A percentile compares a stretch with the other conserved stretches of the same genome.
Evolutionary conservation across 75 land plant species (phyloP).

Genomic region (Azolla pinnata): DNA sequence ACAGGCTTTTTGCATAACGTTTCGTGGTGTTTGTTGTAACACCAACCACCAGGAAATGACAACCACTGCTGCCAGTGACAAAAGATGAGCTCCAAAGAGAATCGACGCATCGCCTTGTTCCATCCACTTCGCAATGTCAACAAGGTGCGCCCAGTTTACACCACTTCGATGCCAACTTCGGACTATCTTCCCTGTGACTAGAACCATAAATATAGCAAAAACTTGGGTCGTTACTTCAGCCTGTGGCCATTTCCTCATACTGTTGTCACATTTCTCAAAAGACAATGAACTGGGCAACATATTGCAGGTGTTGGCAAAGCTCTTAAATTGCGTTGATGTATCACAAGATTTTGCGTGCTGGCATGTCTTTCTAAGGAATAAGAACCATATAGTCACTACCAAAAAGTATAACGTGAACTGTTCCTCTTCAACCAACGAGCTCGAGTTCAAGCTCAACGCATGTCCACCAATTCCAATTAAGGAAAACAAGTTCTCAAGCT

Average conservation of each 20-base stretch:
- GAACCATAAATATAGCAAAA: constrained; percentile 23
- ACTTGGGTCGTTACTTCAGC: no score
- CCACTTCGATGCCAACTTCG: constrained; percentile 97
- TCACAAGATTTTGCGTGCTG: neutral
- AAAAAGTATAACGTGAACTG: constrained; percentile 83
- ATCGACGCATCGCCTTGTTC: constrained; percentile 26
- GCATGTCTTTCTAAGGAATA: constrained; percentile 32
- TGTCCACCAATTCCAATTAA: constrained; percentile 40
- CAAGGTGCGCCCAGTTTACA: constrained; percentile 76
- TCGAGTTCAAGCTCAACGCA: constrained; percentile 58
- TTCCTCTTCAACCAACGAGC: constrained; percentile 94
- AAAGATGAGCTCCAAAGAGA: constrained; percentile 25
- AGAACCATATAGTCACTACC: constrained; percentile 43
- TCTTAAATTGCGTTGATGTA: neutral
- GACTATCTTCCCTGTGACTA: constrained; percentile 56
- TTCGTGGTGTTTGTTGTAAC: constrained; percentile 12
- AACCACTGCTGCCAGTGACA: constrained; percentile 30
- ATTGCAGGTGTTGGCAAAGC: neutral
- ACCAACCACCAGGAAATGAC: constrained; percentile 20
- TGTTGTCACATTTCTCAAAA: neutral
- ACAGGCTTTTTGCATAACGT: constrained; percentile 15
- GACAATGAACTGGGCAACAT: neutral
- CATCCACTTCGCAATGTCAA: constrained; percentile 77
- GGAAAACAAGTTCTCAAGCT: constrained; percentile 27
- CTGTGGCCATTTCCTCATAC: no score